A percentile compares a stretch with the other conserved stretches of the same genome.
phyloP scores from a whole-genome alignment of 192 early-diverging fungal genomes.

The Podila clonocystis region DNA sequence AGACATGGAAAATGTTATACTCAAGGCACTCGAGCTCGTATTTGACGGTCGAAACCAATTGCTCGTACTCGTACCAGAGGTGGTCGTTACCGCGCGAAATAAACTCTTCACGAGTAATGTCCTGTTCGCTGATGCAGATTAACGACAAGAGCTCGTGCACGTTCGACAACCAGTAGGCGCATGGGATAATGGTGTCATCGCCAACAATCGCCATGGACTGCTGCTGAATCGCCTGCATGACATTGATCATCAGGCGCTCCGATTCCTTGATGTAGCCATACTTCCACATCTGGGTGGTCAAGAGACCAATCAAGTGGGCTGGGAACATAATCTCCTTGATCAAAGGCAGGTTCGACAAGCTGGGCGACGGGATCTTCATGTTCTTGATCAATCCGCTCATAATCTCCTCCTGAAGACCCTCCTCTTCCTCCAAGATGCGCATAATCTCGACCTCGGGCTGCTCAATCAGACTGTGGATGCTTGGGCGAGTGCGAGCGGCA shows the following conservation, averaged over 20 bases:
- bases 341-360: slow-evolving; percentile 77
- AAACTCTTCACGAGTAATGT: slow-evolving; percentile 47
- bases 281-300: slow-evolving; percentile 88
- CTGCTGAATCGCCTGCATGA: slow-evolving; percentile 85
- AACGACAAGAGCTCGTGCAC: slow-evolving; percentile 95
- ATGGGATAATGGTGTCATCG: slow-evolving; percentile 82
- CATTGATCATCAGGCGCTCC: slow-evolving; percentile 85
- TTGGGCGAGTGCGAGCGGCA: slow-evolving; percentile 38
- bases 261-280: slow-evolving; percentile 86
- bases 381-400: slow-evolving; percentile 89
- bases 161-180: slow-evolving; percentile 98
- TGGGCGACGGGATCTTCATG: slow-evolving; percentile 91
- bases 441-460: slow-evolving; percentile 60
- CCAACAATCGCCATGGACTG: slow-evolving; percentile 72
- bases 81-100: slow-evolving; percentile 72
- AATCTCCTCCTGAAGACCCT: slow-evolving; percentile 80
- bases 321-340: slow-evolving; percentile 96
- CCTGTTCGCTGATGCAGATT: slow-evolving; percentile 62
- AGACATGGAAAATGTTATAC: slow-evolving; percentile 96
- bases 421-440: slow-evolving; percentile 71
- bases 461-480: slow-evolving; percentile 47
- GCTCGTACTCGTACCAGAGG: slow-evolving; percentile 79
- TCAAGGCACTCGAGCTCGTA: slow-evolving; percentile 92
- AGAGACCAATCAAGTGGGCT: slow-evolving; percentile 90
- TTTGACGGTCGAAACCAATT: slow-evolving; percentile 86